These are phyloP conservation scores for Globisporangium carolinianum DNA, from an alignment of 352 stramenopile species.

Conservation along the genomic window DNA sequence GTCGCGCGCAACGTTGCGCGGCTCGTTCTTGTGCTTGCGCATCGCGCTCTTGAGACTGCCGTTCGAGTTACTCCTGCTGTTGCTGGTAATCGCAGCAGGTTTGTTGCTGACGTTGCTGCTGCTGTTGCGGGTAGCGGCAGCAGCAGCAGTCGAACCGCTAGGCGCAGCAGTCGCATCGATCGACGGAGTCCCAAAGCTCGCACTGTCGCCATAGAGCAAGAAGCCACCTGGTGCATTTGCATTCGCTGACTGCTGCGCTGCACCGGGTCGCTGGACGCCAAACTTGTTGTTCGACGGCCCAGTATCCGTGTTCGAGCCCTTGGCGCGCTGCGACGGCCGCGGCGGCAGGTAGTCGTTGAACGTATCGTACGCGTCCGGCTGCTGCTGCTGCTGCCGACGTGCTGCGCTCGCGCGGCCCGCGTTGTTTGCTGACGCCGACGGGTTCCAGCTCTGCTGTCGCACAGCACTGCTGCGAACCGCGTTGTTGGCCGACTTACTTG, in stretches of 20 bases:
- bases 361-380: constrained; percentile 41
- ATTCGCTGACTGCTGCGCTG: neutral
- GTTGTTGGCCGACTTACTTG: neutral
- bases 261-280: constrained; percentile 17
- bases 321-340: constrained; percentile 39
- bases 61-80: neutral
- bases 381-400: constrained; percentile 12
- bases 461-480: neutral
- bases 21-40: constrained; percentile 14
- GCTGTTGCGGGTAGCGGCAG: neutral
- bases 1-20: neutral
- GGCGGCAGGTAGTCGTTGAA: constrained; percentile 72
- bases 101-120: neutral
- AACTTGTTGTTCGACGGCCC: constrained; percentile 34
- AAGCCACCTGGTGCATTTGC: constrained; percentile 12
- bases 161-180: constrained; percentile 3
- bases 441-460: constrained; percentile 4
- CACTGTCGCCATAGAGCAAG: constrained; percentile 17
- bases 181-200: constrained; percentile 7
- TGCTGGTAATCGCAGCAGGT: neutral
- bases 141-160: neutral
- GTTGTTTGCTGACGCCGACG: constrained; percentile 1
- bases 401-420: neutral
- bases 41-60: constrained; percentile 5
- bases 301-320: constrained; percentile 29